phyloP scores from a whole-genome alignment of 129 eudicot species.

The Pulicaria dysenterica region DNA sequence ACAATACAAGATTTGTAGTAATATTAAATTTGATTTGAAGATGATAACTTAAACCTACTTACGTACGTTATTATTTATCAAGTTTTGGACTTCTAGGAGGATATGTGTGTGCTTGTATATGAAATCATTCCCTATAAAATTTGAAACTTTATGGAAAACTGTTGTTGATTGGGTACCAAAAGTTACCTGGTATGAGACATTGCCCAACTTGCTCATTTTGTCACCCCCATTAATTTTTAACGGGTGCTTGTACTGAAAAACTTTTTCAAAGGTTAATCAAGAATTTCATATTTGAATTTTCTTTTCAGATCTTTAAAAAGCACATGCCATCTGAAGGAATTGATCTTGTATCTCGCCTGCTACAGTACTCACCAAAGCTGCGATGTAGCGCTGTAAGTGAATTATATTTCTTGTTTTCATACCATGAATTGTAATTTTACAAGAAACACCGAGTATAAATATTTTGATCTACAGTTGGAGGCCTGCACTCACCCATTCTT shows the following conservation, averaged over 20 bases:
- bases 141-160: no score
- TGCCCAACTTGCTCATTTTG: neutral
- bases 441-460: neutral
- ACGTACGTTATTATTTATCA: neutral
- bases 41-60: neutral
- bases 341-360: slow-evolving; percentile 87
- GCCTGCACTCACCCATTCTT: slow-evolving; percentile 98
- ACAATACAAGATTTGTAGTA: neutral
- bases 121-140: no score
- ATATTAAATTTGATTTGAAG: neutral
- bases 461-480: slow-evolving; percentile 65
- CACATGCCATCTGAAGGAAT: slow-evolving; percentile 88
- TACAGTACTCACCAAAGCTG: slow-evolving; percentile 88
- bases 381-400: slow-evolving; percentile 89
- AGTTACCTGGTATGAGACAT: neutral
- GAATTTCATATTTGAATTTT: slow-evolving; percentile 22
- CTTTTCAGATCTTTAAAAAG: slow-evolving; percentile 78
- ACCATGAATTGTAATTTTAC: neutral
- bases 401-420: neutral
- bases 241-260: neutral
- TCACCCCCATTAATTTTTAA: neutral
- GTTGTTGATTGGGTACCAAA: no score
- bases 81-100: no score
- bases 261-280: neutral
- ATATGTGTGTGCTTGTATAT: no score